These are phyloP conservation scores for Leccinum boreale DNA, from an alignment of 768 basidiomycete genomes.

Conservation along the genomic window DNA sequence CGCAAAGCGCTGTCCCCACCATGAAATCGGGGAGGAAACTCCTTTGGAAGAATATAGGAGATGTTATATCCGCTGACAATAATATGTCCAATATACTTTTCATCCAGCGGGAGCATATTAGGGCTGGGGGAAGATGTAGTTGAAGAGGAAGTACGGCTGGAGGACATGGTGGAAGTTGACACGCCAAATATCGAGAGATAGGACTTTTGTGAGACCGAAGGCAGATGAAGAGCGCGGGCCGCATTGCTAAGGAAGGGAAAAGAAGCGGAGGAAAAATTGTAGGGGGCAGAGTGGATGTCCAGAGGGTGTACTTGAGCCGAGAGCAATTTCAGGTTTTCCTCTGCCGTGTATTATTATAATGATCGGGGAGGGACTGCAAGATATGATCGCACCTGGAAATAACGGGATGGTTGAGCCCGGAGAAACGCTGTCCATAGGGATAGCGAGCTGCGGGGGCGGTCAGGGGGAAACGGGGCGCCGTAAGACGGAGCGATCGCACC, in stretches of 20 bases:
- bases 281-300: constrained; percentile 66
- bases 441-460: constrained; percentile 46
- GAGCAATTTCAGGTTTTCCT: constrained; percentile 77
- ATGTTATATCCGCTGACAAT: constrained; percentile 76
- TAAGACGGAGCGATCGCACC: constrained; percentile 35
- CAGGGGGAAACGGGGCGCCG: neutral
- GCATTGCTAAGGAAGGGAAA: constrained; percentile 67
- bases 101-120: constrained; percentile 49
- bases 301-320: constrained; percentile 75
- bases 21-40: constrained; percentile 42
- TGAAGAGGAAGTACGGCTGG: constrained; percentile 38
- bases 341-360: constrained; percentile 33
- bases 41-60: constrained; percentile 71
- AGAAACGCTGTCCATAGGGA: constrained; percentile 62
- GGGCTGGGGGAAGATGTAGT: constrained; percentile 27
- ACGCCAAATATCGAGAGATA: constrained; percentile 57
- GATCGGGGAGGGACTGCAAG: neutral
- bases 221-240: constrained; percentile 64
- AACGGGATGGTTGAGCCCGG: constrained; percentile 70
- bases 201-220: constrained; percentile 54
- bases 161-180: constrained; percentile 30
- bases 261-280: constrained; percentile 64
- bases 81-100: constrained; percentile 69
- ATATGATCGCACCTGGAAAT: constrained; percentile 55
- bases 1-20: constrained; percentile 21